These are phyloP conservation scores for Penicillium chermesinum DNA, from an alignment of 495 filamentous ascomycete genomes.

Conservation along the genomic window DNA sequence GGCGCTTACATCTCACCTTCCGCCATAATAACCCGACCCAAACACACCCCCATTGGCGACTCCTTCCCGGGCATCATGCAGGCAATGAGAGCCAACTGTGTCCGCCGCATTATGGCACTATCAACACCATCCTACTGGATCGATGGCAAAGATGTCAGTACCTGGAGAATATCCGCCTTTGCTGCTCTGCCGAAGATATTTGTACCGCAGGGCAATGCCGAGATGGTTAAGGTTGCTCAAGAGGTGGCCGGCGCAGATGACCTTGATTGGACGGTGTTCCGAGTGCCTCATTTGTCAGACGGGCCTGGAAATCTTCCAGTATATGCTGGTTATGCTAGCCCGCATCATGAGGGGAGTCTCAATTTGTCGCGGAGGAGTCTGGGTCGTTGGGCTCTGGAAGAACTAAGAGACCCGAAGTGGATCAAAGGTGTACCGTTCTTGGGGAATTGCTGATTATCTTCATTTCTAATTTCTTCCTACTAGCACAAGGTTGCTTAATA, in stretches of 20 bases:
- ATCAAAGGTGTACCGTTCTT: background rate
- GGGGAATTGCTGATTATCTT: background rate
- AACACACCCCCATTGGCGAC: background rate
- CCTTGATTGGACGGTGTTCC: constrained; percentile 1
- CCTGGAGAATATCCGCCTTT: background rate
- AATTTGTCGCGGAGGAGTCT: background rate
- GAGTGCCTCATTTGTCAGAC: background rate
- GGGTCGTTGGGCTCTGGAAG: background rate
- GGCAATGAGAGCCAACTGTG: background rate
- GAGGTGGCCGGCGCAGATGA: background rate
- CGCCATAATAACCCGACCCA: background rate
- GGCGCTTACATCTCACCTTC: background rate
- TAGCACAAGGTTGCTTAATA: too few relatives aligned
- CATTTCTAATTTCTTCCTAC: too few relatives aligned
- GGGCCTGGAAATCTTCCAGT: background rate
- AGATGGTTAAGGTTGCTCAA: background rate
- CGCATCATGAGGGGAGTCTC: background rate
- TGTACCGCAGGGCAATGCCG: background rate
- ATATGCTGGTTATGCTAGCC: background rate
- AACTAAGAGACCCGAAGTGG: background rate
- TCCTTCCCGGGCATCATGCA: background rate
- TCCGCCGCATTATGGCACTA: background rate
- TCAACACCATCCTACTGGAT: background rate
- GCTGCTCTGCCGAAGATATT: background rate
- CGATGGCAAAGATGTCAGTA: background rate